Percentiles rank a stretch among this genome's conserved stretches.
phyloP scores from a whole-genome alignment of 805 yeast species.

The Ogataea ganodermae region DNA sequence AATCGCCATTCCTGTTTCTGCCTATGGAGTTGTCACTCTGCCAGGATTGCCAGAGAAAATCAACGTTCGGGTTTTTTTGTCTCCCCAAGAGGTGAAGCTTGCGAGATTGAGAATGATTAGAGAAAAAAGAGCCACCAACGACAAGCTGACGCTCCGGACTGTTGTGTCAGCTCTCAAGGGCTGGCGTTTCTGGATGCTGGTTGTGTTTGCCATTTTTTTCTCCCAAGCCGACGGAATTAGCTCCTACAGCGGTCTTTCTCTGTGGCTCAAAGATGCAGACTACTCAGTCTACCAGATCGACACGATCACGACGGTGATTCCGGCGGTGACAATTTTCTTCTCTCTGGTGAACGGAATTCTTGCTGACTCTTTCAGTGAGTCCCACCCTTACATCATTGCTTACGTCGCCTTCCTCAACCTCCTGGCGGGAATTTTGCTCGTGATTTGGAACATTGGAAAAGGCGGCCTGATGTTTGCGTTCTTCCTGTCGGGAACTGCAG shows the following conservation, averaged over 20 bases:
- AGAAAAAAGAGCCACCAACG: constrained; percentile 3
- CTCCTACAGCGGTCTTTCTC: constrained; percentile 27
- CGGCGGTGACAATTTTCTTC: constrained; percentile 29
- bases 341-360: constrained; percentile 33
- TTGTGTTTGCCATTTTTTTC: constrained; percentile 32
- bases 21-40: constrained; percentile 51
- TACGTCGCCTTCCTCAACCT: constrained; percentile 4
- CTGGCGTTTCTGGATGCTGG: constrained; percentile 6
- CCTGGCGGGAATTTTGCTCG: constrained; percentile 13
- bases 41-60: constrained; percentile 47
- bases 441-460: constrained; percentile 24
- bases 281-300: constrained; percentile 22
- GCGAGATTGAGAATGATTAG: constrained; percentile 3
- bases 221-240: constrained; percentile 37
- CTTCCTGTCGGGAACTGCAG: constrained; percentile 21
- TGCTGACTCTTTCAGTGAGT: constrained; percentile 30
- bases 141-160: not conserved
- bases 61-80: not conserved
- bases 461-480: constrained; percentile 24
- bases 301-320: constrained; percentile 28
- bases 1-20: constrained; percentile 49
- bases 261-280: constrained; percentile 24
- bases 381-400: constrained; percentile 27
- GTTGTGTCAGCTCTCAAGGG: not conserved
- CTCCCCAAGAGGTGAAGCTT: not conserved